A percentile compares a stretch with the other conserved stretches of the same genome.
These are phyloP conservation scores for Backusella tuberculispora DNA, from an alignment of 192 early-diverging fungal genomes.

Conservation along the genomic window DNA sequence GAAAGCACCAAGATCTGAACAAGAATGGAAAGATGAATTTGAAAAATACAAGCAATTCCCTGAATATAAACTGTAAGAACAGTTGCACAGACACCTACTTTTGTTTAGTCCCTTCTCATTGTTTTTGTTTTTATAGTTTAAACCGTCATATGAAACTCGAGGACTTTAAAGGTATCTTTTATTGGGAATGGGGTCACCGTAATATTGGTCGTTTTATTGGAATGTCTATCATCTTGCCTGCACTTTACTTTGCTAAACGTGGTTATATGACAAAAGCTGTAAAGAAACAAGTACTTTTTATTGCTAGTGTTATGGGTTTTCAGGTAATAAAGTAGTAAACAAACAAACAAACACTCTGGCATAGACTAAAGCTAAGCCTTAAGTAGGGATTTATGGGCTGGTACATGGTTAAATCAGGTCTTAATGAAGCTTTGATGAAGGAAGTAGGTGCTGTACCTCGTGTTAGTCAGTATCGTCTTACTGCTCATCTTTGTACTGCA, in stretches of 20 bases:
- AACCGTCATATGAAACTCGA: conserved; percentile 88
- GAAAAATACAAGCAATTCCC: conserved; percentile 98
- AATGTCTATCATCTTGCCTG: conserved; percentile 82
- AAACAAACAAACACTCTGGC: neutral
- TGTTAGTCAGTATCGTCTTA: conserved; percentile 93
- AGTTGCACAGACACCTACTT: neutral
- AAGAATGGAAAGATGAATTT: conserved; percentile 93
- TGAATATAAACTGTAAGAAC: conserved; percentile 88
- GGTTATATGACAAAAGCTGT: conserved; percentile 78
- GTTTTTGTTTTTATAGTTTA: conserved; percentile 54
- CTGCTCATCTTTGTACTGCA: conserved; percentile 87
- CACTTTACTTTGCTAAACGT: conserved; percentile 79
- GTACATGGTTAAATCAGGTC: conserved; percentile 99
- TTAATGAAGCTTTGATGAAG: conserved; percentile 78
- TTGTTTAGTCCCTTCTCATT: neutral
- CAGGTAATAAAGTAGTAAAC: conserved; percentile 50
- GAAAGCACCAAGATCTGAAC: conserved; percentile 81
- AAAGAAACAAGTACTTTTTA: conserved; percentile 59
- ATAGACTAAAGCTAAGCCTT: conserved; percentile 1
- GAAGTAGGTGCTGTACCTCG: conserved; percentile 82
- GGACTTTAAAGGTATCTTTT: conserved; percentile 98
- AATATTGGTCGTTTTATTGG: conserved; percentile 93
- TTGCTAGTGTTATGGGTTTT: conserved; percentile 69
- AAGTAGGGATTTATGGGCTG: conserved; percentile 88
- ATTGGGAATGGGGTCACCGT: conserved; percentile 97